Conservation (phyloP, 2,329 filamentous ascomycete genomes). For the Beauveria bassiana region DNA sequence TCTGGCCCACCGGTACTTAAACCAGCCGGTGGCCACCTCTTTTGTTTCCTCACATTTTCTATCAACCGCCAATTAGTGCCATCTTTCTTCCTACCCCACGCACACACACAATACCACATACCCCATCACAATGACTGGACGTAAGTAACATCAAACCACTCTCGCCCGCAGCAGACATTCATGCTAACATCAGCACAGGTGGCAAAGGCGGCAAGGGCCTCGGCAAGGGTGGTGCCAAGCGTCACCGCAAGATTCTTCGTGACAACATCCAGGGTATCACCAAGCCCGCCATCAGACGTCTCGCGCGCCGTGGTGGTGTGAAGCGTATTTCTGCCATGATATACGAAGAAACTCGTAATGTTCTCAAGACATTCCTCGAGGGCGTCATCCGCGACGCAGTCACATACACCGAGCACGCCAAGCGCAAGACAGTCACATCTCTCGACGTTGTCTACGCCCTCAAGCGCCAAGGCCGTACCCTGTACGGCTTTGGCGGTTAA, state of each 20-base stretch:
- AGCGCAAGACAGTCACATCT: constrained; percentile 63
- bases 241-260: constrained; percentile 97
- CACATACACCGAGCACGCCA: constrained; percentile 64
- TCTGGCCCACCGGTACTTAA: constrained; percentile 33
- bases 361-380: constrained; percentile 63
- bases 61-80: constrained; percentile 5
- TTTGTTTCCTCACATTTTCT: constrained; percentile 15
- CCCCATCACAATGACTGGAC: constrained; percentile 21
- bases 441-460: constrained; percentile 53
- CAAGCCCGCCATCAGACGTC: constrained; percentile 97
- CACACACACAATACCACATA: constrained; percentile 2
- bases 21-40: constrained; percentile 22
- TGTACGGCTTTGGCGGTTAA: constrained; percentile 76
- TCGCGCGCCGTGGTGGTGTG: constrained; percentile 97
- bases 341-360: constrained; percentile 63
- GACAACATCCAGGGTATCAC: constrained; percentile 99
- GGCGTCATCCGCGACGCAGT: constrained; percentile 61
- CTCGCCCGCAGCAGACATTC: background rate
- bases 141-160: constrained; percentile 18
- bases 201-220: constrained; percentile 97
- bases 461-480: constrained; percentile 56
- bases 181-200: constrained; percentile 42
- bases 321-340: constrained; percentile 98
- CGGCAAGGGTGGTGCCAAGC: constrained; percentile 97
- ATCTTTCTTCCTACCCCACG: constrained; percentile 11